A percentile compares a stretch with the other conserved stretches of the same genome.
Conservation (phyloP, 768 basidiomycete species). For the Asterophora parasitica region DNA sequence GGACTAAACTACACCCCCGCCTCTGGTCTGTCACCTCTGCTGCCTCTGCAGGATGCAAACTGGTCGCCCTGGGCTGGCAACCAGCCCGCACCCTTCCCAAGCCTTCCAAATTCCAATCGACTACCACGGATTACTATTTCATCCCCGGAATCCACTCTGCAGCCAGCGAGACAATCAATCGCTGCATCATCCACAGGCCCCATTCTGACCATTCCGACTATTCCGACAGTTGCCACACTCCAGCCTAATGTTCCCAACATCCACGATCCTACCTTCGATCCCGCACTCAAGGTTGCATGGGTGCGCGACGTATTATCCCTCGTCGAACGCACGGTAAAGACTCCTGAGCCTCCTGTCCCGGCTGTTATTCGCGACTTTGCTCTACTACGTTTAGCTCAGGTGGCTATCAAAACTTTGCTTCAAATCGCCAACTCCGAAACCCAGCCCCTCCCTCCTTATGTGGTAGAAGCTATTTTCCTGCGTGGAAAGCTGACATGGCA, state of each 20-base stretch:
- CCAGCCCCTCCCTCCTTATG: conserved; percentile 32
- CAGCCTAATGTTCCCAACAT: conserved; percentile 44
- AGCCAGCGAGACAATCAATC: conserved; percentile 29
- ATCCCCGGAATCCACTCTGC: conserved; percentile 44
- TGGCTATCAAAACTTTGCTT: conserved; percentile 64
- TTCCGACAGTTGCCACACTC: conserved; percentile 63
- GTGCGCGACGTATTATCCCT: conserved; percentile 78
- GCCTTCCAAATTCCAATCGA: conserved; percentile 14
- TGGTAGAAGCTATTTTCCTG: conserved; percentile 72
- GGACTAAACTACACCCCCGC: conserved; percentile 23
- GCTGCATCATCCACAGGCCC: conserved; percentile 55
- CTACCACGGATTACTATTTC: conserved; percentile 47
- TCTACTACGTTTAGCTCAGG: conserved; percentile 53
- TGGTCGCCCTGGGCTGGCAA: conserved; percentile 22
- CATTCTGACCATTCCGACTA: too few relatives aligned
- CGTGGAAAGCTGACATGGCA: conserved; percentile 69
- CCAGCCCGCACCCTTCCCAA: conserved; percentile 17
- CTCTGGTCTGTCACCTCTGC: conserved; percentile 22
- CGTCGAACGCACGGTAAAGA: conserved; percentile 46
- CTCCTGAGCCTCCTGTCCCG: conserved; percentile 42
- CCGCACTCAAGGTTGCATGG: conserved; percentile 67
- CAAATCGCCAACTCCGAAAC: conserved; percentile 38
- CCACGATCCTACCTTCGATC: conserved; percentile 52
- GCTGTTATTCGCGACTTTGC: conserved; percentile 52
- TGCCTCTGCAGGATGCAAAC: conserved; percentile 18